Evolutionary conservation across 2,329 filamentous ascomycete genomes (phyloP).

Genomic region (Nemania sp.): DNA sequence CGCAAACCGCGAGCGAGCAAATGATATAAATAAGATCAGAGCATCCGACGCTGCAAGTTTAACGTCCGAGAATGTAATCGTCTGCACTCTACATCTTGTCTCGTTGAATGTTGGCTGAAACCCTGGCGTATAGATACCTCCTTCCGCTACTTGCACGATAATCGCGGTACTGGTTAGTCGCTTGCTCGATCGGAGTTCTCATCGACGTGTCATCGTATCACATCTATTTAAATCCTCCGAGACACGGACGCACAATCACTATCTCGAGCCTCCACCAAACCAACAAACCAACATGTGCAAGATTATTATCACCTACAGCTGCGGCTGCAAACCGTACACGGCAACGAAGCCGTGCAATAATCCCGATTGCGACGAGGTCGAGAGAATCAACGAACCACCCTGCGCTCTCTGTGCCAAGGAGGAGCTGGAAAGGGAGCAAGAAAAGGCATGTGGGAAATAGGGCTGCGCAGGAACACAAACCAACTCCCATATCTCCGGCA

Average conservation of each 20-base stretch:
- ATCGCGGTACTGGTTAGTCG: neutral
- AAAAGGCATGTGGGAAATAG: conserved; percentile 14
- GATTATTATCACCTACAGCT: conserved; percentile 34
- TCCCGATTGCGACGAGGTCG: conserved; percentile 28
- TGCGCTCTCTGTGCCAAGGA: conserved; percentile 33
- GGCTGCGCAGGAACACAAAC: neutral
- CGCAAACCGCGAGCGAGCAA: neutral
- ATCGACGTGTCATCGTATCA: neutral
- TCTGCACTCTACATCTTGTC: neutral
- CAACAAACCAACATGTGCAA: conserved; percentile 37
- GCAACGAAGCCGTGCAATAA: conserved; percentile 21
- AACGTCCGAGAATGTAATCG: neutral
- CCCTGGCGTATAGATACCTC: neutral
- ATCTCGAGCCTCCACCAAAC: neutral
- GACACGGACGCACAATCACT: neutral
- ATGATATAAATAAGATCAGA: conserved; percentile 12
- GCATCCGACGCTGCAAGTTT: neutral
- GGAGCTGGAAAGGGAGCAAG: conserved; percentile 26
- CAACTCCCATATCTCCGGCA: neutral
- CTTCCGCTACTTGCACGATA: neutral
- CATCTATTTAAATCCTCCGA: neutral
- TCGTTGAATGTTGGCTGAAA: neutral
- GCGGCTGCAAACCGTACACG: conserved; percentile 35
- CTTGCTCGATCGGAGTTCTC: neutral
- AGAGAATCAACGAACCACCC: conserved; percentile 26